Conservation (phyloP, 1,284 basidiomycete species). For the Agaricales sp. region DNA sequence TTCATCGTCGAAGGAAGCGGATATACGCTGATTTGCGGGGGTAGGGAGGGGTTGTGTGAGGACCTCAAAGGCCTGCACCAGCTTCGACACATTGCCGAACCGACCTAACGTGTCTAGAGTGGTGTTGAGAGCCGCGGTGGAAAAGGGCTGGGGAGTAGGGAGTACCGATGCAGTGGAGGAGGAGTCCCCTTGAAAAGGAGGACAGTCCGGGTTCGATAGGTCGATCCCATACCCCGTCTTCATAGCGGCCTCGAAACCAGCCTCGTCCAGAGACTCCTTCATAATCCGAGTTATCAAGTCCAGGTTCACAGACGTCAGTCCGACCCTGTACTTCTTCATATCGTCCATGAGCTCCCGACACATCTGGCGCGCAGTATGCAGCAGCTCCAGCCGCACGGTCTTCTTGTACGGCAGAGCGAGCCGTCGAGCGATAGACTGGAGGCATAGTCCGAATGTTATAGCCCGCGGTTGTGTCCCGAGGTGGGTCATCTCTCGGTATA, state of each 20-base stretch:
- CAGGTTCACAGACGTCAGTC: slow-evolving; percentile 45
- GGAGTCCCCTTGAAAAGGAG: slow-evolving; percentile 37
- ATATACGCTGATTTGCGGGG: slow-evolving; percentile 29
- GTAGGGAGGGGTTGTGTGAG: slow-evolving; percentile 56
- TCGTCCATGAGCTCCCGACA: slow-evolving; percentile 42
- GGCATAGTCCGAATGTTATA: slow-evolving; percentile 49
- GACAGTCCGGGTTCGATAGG: slow-evolving; percentile 56
- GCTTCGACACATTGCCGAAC: slow-evolving; percentile 44
- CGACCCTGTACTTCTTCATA: slow-evolving; percentile 38
- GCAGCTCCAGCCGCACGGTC: slow-evolving; percentile 20
- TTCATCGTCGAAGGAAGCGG: slow-evolving; percentile 51
- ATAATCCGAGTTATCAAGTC: slow-evolving; percentile 59
- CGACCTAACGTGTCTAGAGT: slow-evolving; percentile 59
- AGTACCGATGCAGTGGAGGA: slow-evolving; percentile 13
- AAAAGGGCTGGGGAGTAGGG: slow-evolving; percentile 37
- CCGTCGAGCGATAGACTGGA: slow-evolving; percentile 59
- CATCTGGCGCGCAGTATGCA: slow-evolving; percentile 31
- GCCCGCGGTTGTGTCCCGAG: slow-evolving; percentile 33
- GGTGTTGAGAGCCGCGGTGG: slow-evolving; percentile 60
- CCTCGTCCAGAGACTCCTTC: slow-evolving; percentile 46
- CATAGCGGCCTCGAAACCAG: slow-evolving; percentile 46
- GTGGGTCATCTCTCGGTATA: slow-evolving; percentile 47
- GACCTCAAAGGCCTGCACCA: slow-evolving; percentile 67
- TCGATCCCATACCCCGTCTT: slow-evolving; percentile 65
- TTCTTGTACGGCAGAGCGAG: slow-evolving; percentile 43